Percentiles rank a stretch among this genome's conserved stretches.
Evolutionary conservation across 345 rosid genomes (phyloP).

Genomic region (Hypericum androsaemum): DNA sequence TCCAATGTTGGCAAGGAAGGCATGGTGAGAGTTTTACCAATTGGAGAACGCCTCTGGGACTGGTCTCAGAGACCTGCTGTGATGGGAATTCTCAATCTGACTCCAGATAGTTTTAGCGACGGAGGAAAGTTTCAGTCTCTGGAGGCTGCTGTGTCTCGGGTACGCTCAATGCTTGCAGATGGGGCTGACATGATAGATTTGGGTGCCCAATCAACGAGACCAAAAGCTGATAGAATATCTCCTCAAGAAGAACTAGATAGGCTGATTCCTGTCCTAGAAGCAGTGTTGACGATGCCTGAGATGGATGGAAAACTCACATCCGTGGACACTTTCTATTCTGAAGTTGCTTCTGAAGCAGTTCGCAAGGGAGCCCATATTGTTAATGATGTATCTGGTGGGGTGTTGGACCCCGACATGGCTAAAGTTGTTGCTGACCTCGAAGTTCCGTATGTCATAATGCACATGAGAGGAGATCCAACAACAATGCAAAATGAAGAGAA

Average conservation of each 20-base stretch:
- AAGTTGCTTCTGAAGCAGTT: constrained; percentile 79
- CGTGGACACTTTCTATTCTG: constrained; percentile 73
- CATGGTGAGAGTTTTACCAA: constrained; percentile 65
- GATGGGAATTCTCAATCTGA: constrained; percentile 88
- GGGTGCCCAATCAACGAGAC: constrained; percentile 89
- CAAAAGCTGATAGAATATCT: constrained; percentile 62
- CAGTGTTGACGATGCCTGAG: constrained; percentile 67
- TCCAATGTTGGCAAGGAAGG: constrained; percentile 61
- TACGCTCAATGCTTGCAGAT: constrained; percentile 51
- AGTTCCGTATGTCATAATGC: constrained; percentile 79
- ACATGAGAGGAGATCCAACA: constrained; percentile 90
- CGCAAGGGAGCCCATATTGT: constrained; percentile 69
- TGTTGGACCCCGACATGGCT: constrained; percentile 58
- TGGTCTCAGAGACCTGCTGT: constrained; percentile 57
- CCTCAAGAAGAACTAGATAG: constrained; percentile 66
- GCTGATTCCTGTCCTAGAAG: constrained; percentile 61
- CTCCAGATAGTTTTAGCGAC: constrained; percentile 94
- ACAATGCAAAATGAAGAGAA: constrained; percentile 76
- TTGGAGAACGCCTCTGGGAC: constrained; percentile 65
- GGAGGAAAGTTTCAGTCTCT: constrained; percentile 63
- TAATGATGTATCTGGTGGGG: constrained; percentile 84
- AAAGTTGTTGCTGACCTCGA: constrained; percentile 50
- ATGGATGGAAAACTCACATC: constrained; percentile 71
- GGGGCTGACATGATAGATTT: constrained; percentile 83
- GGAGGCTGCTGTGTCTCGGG: constrained; percentile 66